Percentiles rank a stretch among this genome's conserved stretches.
Conservation (phyloP, 345 rosid genomes). For the Pseudoturritis turrita region DNA sequence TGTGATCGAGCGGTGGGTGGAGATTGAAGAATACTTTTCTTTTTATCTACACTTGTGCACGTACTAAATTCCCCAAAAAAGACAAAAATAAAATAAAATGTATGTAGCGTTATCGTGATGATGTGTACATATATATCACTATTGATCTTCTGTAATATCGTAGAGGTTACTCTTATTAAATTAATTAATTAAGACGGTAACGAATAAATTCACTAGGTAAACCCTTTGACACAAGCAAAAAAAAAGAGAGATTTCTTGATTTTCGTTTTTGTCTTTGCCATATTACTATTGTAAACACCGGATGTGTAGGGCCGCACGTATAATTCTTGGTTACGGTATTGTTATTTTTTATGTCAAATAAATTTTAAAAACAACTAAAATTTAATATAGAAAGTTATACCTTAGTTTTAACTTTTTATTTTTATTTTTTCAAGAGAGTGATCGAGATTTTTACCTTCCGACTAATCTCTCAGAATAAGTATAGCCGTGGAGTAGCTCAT, state of each 20-base stretch:
- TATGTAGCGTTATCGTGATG: conserved; percentile 2
- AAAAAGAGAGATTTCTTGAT: background rate
- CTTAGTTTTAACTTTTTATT: too few species aligned
- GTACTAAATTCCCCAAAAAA: background rate
- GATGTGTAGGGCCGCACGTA: background rate
- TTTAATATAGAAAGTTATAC: too few species aligned
- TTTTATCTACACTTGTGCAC: conserved; percentile 21
- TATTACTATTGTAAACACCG: too few species aligned
- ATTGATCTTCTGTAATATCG: background rate
- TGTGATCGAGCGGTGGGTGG: conserved; percentile 4
- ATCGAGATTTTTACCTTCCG: too few species aligned
- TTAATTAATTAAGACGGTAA: background rate
- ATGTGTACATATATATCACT: conserved; percentile 1
- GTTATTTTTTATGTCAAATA: too few species aligned
- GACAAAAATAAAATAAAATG: background rate
- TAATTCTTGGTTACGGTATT: background rate
- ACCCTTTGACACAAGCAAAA: too few species aligned
- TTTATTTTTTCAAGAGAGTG: too few species aligned
- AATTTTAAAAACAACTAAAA: too few species aligned
- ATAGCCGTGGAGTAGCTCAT: too few species aligned
- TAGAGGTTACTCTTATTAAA: background rate
- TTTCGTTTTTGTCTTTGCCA: background rate
- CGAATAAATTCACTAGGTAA: background rate
- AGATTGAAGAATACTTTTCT: conserved; percentile 2
- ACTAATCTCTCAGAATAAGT: too few species aligned